Percentiles rank a stretch among this genome's conserved stretches.
Evolutionary conservation across 2,329 filamentous ascomycete species (phyloP).

Genomic region (Sporothrix brasiliensis): DNA sequence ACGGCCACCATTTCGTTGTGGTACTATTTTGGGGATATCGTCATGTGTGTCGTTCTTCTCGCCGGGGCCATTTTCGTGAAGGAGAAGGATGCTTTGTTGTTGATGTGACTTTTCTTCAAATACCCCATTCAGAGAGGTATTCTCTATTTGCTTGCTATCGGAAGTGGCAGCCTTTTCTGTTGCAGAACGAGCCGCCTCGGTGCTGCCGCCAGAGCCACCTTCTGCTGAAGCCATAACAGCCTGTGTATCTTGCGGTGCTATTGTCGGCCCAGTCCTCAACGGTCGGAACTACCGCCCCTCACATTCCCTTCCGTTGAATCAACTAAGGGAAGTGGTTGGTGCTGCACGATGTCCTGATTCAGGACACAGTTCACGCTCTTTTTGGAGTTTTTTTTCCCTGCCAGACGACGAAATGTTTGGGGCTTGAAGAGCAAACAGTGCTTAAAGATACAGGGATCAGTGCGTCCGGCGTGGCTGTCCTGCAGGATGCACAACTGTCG

Average conservation of each 20-base stretch:
- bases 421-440: background rate
- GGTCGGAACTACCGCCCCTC: background rate
- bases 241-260: background rate
- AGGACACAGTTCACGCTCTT: background rate
- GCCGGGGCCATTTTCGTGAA: background rate
- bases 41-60: conserved; percentile 2
- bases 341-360: background rate
- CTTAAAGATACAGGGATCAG: background rate
- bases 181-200: background rate
- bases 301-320: background rate
- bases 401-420: background rate
- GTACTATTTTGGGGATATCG: background rate
- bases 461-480: background rate
- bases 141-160: background rate
- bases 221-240: background rate
- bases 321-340: background rate
- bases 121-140: background rate
- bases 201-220: background rate
- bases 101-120: background rate
- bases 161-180: background rate
- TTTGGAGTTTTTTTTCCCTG: background rate
- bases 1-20: background rate
- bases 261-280: background rate
- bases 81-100: background rate
- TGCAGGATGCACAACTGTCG: conserved; percentile 13